A percentile compares a stretch with the other conserved stretches of the same genome.
phyloP scores from a whole-genome alignment of 2,329 filamentous ascomycete genomes.

The Aspergillus calidoustus region DNA sequence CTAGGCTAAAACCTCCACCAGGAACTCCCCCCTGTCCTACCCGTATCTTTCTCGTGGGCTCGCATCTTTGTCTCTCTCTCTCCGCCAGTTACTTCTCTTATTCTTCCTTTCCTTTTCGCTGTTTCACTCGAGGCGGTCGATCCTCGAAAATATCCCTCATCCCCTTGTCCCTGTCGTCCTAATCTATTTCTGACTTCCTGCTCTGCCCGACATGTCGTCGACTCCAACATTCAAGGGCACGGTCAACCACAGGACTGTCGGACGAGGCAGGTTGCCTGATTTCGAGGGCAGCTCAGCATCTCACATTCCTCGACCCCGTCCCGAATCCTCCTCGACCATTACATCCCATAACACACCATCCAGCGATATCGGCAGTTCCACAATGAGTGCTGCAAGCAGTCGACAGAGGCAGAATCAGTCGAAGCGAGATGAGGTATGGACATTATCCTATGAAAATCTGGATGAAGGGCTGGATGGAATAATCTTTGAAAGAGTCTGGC shows the following conservation, averaged over 20 bases:
- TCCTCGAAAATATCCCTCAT: constrained; percentile 11
- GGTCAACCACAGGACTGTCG: constrained; percentile 56
- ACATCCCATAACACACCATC: constrained; percentile 39
- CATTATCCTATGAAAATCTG: background rate
- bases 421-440: constrained; percentile 90
- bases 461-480: background rate
- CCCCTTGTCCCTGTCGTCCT: constrained; percentile 15
- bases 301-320: constrained; percentile 65
- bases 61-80: constrained; percentile 13
- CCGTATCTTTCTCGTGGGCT: constrained; percentile 32
- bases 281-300: constrained; percentile 60
- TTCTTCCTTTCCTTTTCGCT: constrained; percentile 16
- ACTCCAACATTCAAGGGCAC: constrained; percentile 64
- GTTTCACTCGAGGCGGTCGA: constrained; percentile 8
- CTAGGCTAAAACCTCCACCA: constrained; percentile 22
- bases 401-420: constrained; percentile 92
- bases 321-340: constrained; percentile 50
- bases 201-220: constrained; percentile 56
- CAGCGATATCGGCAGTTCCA: constrained; percentile 64
- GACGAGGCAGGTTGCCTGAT: constrained; percentile 56
- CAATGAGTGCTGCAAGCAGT: constrained; percentile 85
- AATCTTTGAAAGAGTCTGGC: background rate
- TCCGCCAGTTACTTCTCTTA: constrained; percentile 18
- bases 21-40: constrained; percentile 19
- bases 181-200: constrained; percentile 27